Evolutionary conservation across 139 green algal genomes (phyloP).

Genomic region (Chlamydomonas schloesseri): DNA sequence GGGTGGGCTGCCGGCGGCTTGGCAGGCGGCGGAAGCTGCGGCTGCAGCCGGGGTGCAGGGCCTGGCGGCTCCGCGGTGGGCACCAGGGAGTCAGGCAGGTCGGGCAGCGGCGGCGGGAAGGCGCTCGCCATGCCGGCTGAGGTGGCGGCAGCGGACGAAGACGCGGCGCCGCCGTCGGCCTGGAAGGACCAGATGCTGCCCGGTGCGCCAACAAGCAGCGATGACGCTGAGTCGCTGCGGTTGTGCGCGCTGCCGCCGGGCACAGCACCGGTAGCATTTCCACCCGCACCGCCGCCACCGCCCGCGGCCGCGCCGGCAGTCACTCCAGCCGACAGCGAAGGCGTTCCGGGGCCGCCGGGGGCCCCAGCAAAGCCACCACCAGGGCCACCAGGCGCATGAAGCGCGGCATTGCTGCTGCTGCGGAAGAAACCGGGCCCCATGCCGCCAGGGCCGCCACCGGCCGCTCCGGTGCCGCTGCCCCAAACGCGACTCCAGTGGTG

Average conservation of each 20-base stretch:
- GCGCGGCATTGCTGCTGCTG: background rate
- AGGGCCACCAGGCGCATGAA: background rate
- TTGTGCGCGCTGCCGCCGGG: too few species aligned
- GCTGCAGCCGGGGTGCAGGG: background rate
- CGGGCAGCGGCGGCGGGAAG: background rate
- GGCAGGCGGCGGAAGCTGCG: background rate
- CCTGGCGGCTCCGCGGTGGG: background rate
- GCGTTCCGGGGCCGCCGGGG: too few species aligned
- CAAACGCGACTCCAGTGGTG: background rate
- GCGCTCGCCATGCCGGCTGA: background rate
- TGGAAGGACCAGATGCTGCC: conserved; percentile 30
- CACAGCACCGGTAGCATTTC: too few species aligned
- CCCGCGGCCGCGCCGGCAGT: too few species aligned
- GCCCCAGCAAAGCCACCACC: background rate
- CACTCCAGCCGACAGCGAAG: too few species aligned
- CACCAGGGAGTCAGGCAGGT: background rate
- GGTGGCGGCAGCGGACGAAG: background rate
- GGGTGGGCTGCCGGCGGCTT: background rate
- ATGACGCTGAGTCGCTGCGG: background rate
- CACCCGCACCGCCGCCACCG: too few species aligned
- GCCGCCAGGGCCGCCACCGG: background rate
- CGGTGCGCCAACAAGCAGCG: background rate
- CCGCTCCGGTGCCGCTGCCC: background rate
- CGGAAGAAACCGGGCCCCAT: conserved; percentile 10
- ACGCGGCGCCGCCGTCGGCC: background rate